Conservation (phyloP, 495 filamentous ascomycete genomes). For the Annulohypoxylon maeteangense region DNA sequence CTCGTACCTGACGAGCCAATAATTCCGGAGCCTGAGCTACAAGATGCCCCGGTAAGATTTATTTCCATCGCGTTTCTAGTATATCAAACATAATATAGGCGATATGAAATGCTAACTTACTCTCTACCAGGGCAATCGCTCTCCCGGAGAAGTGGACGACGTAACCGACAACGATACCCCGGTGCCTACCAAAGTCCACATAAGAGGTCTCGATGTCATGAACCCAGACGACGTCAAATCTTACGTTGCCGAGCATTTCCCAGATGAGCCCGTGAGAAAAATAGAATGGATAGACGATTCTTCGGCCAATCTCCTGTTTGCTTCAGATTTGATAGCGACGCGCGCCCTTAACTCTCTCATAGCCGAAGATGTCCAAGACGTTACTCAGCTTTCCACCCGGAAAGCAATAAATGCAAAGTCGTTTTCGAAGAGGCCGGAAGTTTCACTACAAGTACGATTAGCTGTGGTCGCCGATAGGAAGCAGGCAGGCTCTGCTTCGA, state of each 20-base stretch:
- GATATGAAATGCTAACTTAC: constrained; percentile 26
- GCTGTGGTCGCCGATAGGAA: constrained; percentile 83
- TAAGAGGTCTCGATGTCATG: constrained; percentile 84
- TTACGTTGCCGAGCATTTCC: constrained; percentile 74
- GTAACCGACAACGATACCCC: constrained; percentile 40
- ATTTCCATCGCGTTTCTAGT: constrained; percentile 31
- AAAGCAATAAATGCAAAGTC: constrained; percentile 69
- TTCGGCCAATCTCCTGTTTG: constrained; percentile 87
- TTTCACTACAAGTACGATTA: constrained; percentile 74
- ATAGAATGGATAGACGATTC: constrained; percentile 97
- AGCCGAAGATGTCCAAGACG: constrained; percentile 54
- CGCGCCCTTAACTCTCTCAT: constrained; percentile 76
- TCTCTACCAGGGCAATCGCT: constrained; percentile 51
- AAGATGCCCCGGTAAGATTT: constrained; percentile 46
- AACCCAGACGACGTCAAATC: constrained; percentile 78
- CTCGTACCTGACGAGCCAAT: constrained; percentile 54
- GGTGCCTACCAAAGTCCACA: constrained; percentile 75
- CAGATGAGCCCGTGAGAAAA: constrained; percentile 61
- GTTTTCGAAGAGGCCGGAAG: constrained; percentile 72
- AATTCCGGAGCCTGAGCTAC: constrained; percentile 57
- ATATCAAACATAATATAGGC: neutral
- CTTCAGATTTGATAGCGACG: constrained; percentile 69
- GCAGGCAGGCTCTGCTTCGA: constrained; percentile 74
- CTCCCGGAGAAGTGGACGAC: constrained; percentile 47
- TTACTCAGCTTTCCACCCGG: constrained; percentile 60